These are phyloP conservation scores for Anethum foeniculum DNA, from an alignment of 140 eudicot species.

Conservation along the genomic window DNA sequence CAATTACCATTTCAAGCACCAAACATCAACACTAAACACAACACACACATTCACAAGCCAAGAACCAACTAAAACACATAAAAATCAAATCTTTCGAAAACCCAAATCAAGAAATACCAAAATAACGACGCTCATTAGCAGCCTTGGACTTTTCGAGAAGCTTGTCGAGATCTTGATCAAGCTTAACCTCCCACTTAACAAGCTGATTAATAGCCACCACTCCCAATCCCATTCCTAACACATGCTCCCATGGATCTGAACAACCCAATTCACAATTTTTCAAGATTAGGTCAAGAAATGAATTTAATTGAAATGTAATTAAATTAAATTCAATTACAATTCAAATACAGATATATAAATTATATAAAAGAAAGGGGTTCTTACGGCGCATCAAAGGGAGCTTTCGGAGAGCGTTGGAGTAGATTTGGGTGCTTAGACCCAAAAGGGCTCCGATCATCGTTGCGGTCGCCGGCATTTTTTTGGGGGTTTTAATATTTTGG, in stretches of 20 bases:
- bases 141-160: slow-evolving; percentile 82
- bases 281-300: slow-evolving; percentile 3
- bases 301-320: background rate
- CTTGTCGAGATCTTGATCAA: slow-evolving; percentile 73
- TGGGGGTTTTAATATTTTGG: background rate
- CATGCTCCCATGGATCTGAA: slow-evolving; percentile 97
- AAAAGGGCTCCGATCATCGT: slow-evolving; percentile 89
- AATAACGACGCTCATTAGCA: slow-evolving; percentile 94
- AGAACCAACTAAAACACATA: background rate
- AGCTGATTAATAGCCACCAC: slow-evolving; percentile 75
- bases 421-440: slow-evolving; percentile 93
- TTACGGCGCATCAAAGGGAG: slow-evolving; percentile 99
- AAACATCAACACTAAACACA: background rate
- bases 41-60: background rate
- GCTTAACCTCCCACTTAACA: slow-evolving; percentile 85
- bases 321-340: background rate
- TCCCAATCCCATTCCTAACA: slow-evolving; percentile 88
- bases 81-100: background rate
- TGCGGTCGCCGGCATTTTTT: slow-evolving; percentile 74
- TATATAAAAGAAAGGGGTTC: background rate
- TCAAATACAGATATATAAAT: background rate
- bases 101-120: slow-evolving; percentile 31
- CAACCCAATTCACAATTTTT: background rate
- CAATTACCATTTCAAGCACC: background rate
- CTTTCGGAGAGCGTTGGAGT: slow-evolving; percentile 91